Evolutionary conservation across 352 stramenopile species (phyloP).

Genomic region (Globisporangium orthogonon): DNA sequence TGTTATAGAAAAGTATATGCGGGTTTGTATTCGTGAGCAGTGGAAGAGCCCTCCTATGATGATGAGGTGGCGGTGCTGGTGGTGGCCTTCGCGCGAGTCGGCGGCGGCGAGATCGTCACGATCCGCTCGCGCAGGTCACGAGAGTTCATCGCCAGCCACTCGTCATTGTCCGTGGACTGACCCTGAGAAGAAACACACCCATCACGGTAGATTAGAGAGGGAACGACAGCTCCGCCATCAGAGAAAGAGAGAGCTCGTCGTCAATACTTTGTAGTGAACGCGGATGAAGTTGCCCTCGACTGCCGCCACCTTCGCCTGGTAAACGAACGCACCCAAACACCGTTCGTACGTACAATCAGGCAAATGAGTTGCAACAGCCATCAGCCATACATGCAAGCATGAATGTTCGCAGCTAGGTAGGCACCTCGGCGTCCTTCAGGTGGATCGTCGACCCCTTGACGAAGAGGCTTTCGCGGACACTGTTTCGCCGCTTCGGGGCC

Average conservation of each 20-base stretch:
- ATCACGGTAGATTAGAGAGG: too few relatives aligned
- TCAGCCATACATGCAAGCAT: not conserved
- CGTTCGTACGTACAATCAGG: not conserved
- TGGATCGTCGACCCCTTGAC: constrained; percentile 61
- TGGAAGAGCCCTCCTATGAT: not conserved
- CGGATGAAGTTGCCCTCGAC: constrained; percentile 73
- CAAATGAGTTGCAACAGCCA: not conserved
- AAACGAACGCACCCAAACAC: not conserved
- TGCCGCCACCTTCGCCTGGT: constrained; percentile 51
- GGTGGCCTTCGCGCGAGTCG: constrained; percentile 14
- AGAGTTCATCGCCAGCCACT: constrained; percentile 56
- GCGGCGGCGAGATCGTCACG: constrained; percentile 25
- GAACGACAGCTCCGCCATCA: too few relatives aligned
- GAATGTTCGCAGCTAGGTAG: not conserved
- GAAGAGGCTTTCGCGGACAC: constrained; percentile 34
- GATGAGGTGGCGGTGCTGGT: not conserved
- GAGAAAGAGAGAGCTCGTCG: not conserved
- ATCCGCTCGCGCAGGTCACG: constrained; percentile 40
- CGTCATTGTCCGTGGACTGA: constrained; percentile 55
- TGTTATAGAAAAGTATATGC: too few relatives aligned
- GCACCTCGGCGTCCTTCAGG: constrained; percentile 55
- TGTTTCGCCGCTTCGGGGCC: constrained; percentile 15
- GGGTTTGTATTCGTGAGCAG: not conserved
- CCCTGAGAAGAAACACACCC: constrained; percentile 20
- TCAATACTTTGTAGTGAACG: constrained; percentile 68